Conservation (phyloP, 805 yeast genomes). For the Saccharomycopsis sp. region DNA sequence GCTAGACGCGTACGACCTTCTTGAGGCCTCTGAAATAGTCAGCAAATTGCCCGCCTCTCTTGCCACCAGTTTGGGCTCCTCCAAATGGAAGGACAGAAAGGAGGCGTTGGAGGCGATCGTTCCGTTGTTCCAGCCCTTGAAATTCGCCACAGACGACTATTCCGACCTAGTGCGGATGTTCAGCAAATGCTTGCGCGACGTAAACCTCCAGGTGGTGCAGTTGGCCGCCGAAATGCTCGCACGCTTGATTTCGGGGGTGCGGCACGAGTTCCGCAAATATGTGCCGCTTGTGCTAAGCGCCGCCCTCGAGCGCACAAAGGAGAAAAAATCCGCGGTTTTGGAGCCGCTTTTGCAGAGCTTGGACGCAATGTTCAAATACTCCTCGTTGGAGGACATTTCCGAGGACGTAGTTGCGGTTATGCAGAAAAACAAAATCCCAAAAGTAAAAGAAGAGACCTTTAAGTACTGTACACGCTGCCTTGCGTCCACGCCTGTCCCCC, state of each 20-base stretch:
- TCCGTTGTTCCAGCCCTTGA: constrained; percentile 39
- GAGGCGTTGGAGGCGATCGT: constrained; percentile 66
- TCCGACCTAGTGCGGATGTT: constrained; percentile 48
- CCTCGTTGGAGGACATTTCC: constrained; percentile 45
- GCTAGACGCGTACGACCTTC: constrained; percentile 61
- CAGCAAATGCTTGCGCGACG: constrained; percentile 72
- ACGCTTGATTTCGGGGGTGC: constrained; percentile 15
- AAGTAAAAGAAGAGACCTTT: constrained; percentile 63
- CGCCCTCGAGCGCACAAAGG: constrained; percentile 74
- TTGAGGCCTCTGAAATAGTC: constrained; percentile 62
- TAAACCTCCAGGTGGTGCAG: constrained; percentile 79
- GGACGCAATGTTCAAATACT: constrained; percentile 49
- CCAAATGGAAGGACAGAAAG: constrained; percentile 88
- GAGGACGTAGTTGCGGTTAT: constrained; percentile 46
- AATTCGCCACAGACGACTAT: constrained; percentile 55
- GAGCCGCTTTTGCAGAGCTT: constrained; percentile 61
- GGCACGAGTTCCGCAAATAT: constrained; percentile 48
- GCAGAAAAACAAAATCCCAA: constrained; percentile 57
- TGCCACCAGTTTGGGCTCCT: constrained; percentile 43
- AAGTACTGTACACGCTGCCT: constrained; percentile 59
- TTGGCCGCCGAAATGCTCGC: constrained; percentile 53
- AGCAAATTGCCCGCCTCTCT: constrained; percentile 61
- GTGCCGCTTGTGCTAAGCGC: constrained; percentile 46
- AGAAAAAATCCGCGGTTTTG: constrained; percentile 70
- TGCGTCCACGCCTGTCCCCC: constrained; percentile 40